A percentile compares a stretch with the other conserved stretches of the same genome.
Evolutionary conservation across 164 flowering plant genomes (phyloP).

Genomic region (Sextonia rubra): DNA sequence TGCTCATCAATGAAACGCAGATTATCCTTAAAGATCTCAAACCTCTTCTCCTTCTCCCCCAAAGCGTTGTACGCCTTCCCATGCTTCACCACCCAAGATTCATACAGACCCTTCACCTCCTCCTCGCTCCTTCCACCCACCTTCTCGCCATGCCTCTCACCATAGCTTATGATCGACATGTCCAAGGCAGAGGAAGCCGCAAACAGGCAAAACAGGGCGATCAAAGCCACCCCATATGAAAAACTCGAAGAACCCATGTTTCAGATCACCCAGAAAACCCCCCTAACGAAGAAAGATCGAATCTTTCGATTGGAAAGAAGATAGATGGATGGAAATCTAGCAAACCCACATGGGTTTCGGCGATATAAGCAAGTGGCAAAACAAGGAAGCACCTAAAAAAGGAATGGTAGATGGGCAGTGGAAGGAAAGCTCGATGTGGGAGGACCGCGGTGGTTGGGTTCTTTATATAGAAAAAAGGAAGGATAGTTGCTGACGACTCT

Average conservation of each 20-base stretch:
- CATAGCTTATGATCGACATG: constrained; percentile 34
- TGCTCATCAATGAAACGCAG: constrained; percentile 66
- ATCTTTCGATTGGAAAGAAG: background rate
- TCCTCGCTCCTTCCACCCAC: constrained; percentile 28
- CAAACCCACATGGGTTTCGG: background rate
- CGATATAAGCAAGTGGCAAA: background rate
- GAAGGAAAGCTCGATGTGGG: background rate
- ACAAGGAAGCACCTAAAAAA: background rate
- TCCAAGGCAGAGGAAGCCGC: constrained; percentile 21
- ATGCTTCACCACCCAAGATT: constrained; percentile 51
- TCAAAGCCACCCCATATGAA: background rate
- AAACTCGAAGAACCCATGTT: background rate
- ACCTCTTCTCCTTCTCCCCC: constrained; percentile 35
- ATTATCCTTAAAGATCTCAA: constrained; percentile 38
- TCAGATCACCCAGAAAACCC: background rate
- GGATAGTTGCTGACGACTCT: background rate
- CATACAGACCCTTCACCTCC: constrained; percentile 42
- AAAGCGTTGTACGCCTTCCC: constrained; percentile 51
- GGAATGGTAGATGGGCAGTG: background rate
- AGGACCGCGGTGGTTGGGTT: background rate
- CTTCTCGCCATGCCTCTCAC: constrained; percentile 4
- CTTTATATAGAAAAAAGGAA: background rate
- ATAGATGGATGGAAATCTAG: background rate
- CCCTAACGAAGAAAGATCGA: background rate
- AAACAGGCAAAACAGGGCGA: constrained; percentile 5